A percentile compares a stretch with the other conserved stretches of the same genome.
Conservation (phyloP, 2,329 filamentous ascomycete species). For the Chaetomium globosum region DNA sequence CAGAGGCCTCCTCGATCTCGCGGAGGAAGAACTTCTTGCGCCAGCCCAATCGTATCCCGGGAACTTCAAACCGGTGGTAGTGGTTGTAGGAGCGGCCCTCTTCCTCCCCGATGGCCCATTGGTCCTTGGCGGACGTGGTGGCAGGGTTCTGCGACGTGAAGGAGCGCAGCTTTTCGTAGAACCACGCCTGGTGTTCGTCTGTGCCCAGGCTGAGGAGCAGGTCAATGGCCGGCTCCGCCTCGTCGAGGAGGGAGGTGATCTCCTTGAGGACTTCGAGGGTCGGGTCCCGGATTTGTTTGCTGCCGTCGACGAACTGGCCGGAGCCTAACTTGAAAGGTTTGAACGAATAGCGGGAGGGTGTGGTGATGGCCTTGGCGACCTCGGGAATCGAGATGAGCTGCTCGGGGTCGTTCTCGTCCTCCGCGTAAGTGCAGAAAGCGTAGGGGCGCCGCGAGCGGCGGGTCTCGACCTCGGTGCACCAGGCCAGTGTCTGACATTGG, state of each 20-base stretch:
- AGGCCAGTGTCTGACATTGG: conserved; percentile 36
- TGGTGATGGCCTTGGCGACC: conserved; percentile 37
- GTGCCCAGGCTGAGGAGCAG: conserved; percentile 35
- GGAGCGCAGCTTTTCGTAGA: conserved; percentile 33
- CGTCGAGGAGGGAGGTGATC: conserved; percentile 32
- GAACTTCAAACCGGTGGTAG: conserved; percentile 36
- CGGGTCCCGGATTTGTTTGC: conserved; percentile 36
- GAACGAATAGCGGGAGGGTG: conserved; percentile 33
- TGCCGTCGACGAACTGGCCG: conserved; percentile 37
- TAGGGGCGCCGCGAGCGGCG: conserved; percentile 31
- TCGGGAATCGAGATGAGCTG: conserved; percentile 35
- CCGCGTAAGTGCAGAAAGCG: conserved; percentile 37
- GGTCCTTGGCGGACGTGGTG: neutral
- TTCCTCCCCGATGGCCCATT: conserved; percentile 25
- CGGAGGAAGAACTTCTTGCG: conserved; percentile 30
- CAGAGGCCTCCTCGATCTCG: conserved; percentile 34
- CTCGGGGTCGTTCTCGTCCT: conserved; percentile 27
- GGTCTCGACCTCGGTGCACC: conserved; percentile 36
- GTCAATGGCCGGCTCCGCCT: conserved; percentile 31
- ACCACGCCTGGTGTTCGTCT: conserved; percentile 36
- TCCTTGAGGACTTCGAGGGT: conserved; percentile 36
- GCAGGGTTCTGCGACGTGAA: neutral
- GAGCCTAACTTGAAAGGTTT: conserved; percentile 37
- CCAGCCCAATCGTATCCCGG: conserved; percentile 32
- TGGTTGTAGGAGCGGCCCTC: conserved; percentile 30